These are phyloP conservation scores for Paspalum notatum DNA, from an alignment of 176 grass and related monocot species.

Conservation along the genomic window DNA sequence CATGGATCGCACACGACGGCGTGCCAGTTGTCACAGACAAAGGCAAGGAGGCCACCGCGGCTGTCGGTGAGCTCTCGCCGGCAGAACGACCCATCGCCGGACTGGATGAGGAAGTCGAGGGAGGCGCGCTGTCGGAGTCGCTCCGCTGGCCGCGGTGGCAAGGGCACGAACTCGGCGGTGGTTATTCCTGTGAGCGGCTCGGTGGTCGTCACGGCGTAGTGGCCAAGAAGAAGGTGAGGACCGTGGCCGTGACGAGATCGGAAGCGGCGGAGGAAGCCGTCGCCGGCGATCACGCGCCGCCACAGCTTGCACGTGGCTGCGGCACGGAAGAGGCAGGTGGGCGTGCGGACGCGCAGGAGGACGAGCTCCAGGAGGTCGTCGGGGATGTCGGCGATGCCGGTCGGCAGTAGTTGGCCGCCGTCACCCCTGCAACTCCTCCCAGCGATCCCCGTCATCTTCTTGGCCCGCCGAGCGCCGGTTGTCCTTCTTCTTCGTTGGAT, in stretches of 20 bases:
- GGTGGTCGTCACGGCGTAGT: neutral
- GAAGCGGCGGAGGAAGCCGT: neutral
- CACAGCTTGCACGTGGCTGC: neutral
- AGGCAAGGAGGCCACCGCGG: too few species aligned
- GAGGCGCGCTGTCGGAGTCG: neutral
- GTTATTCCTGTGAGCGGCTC: rapidly evolving
- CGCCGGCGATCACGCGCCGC: neutral
- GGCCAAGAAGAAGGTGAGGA: neutral
- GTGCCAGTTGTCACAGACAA: too few species aligned
- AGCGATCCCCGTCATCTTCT: too few species aligned
- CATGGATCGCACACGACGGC: too few species aligned
- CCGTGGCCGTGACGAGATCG: neutral
- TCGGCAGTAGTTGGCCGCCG: too few species aligned
- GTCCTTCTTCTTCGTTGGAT: too few species aligned
- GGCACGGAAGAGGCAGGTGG: neutral
- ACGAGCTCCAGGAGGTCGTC: neutral
- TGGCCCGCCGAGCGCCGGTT: too few species aligned
- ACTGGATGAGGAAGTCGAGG: too few species aligned
- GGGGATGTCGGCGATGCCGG: neutral
- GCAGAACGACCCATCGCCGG: too few species aligned
- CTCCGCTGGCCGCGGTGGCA: neutral
- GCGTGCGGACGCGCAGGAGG: neutral
- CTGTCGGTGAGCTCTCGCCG: too few species aligned
- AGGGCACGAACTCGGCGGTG: neutral
- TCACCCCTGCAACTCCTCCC: too few species aligned